Conservation (phyloP, 495 filamentous ascomycete genomes). For the Pseudomonodictys pantanalensis region DNA sequence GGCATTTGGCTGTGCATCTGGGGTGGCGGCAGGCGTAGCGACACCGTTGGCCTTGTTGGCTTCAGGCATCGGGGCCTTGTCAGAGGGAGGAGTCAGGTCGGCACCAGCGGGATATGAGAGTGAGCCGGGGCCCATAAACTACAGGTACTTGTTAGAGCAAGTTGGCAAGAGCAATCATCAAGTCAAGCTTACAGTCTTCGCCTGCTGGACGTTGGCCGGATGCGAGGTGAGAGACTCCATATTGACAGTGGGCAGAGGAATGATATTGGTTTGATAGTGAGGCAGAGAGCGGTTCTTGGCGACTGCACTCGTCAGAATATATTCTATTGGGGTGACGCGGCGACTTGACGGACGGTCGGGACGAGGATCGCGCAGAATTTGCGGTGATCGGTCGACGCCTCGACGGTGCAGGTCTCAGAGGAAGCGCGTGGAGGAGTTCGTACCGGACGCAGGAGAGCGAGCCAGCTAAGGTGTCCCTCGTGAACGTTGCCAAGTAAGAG, state of each 20-base stretch:
- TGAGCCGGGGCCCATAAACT: slow-evolving; percentile 61
- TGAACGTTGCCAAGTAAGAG: slow-evolving; percentile 30
- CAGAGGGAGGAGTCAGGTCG: slow-evolving; percentile 73
- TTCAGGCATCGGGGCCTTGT: slow-evolving; percentile 56
- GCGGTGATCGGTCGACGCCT: slow-evolving; percentile 3
- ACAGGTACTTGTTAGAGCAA: slow-evolving; percentile 75
- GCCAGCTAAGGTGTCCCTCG: slow-evolving; percentile 99
- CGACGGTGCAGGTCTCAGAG: slow-evolving; percentile 1
- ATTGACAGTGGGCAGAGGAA: neutral
- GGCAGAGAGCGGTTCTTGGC: neutral
- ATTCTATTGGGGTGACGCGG: neutral
- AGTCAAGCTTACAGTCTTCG: neutral
- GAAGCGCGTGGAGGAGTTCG: slow-evolving; percentile 45
- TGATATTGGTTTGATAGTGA: neutral
- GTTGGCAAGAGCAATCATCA: slow-evolving; percentile 84
- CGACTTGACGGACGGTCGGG: neutral
- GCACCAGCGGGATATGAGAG: slow-evolving; percentile 84
- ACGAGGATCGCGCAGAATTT: slow-evolving; percentile 26
- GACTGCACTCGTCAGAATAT: neutral
- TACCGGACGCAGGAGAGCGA: slow-evolving; percentile 85
- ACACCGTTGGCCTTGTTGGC: slow-evolving; percentile 75
- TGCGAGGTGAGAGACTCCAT: neutral
- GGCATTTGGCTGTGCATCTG: slow-evolving; percentile 71
- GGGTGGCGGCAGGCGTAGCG: slow-evolving; percentile 93
- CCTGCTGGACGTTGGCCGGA: neutral